phyloP scores from a whole-genome alignment of 768 basidiomycete species.

The Termitomyces titanicus region DNA sequence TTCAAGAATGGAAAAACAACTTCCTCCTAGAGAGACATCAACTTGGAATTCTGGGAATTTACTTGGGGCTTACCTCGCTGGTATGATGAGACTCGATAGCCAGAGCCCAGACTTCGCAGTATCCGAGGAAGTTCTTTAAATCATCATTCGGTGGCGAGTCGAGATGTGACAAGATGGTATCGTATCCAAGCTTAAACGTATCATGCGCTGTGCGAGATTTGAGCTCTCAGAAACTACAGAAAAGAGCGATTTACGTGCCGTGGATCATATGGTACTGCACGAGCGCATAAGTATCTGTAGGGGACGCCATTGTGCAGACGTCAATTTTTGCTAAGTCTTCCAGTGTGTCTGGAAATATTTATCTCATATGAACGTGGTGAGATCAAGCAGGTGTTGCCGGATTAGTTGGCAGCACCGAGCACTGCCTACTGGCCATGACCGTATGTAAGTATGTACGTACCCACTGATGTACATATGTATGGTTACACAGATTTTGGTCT shows the following conservation, averaged over 20 bases:
- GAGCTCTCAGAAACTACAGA: background rate
- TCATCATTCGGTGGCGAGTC: slow-evolving; percentile 31
- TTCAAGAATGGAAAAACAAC: slow-evolving; percentile 33
- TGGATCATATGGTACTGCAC: slow-evolving; percentile 16
- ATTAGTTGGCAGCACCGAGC: no score
- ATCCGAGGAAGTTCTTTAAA: slow-evolving; percentile 35
- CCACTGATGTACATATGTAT: no score
- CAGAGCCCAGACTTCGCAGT: slow-evolving; percentile 33
- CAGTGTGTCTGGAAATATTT: background rate
- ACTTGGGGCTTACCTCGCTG: slow-evolving; percentile 23
- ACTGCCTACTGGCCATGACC: no score
- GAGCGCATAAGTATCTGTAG: slow-evolving; percentile 17
- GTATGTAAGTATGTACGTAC: no score
- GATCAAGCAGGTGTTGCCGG: no score
- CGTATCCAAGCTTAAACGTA: slow-evolving; percentile 32
- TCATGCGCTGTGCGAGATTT: slow-evolving; percentile 25
- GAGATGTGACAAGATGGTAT: slow-evolving; percentile 30
- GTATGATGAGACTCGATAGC: slow-evolving; percentile 33
- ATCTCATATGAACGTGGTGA: no score
- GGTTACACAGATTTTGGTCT: no score
- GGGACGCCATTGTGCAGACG: slow-evolving; percentile 10
- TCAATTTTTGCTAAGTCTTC: background rate
- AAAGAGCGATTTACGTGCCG: background rate
- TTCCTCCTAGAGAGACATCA: slow-evolving; percentile 17
- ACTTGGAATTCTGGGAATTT: background rate